phyloP scores from a whole-genome alignment of 371 early-diverging fungal genomes.

The Lichtheimia hyalospora region DNA sequence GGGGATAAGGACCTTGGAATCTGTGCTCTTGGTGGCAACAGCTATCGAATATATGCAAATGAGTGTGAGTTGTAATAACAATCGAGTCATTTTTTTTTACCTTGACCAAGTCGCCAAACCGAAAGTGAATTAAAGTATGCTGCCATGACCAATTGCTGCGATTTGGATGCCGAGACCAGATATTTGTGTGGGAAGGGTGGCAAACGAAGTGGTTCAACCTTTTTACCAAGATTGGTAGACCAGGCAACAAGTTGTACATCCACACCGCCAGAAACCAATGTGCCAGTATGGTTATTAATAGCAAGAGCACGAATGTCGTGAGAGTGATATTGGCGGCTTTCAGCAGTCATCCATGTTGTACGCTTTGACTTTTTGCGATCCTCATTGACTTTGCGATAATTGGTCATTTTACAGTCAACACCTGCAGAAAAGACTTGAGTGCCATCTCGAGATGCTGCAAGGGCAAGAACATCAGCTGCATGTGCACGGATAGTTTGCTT shows the following conservation, averaged over 20 bases:
- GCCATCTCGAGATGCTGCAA: slow-evolving; percentile 67
- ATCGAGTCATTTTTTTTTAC: slow-evolving; percentile 12
- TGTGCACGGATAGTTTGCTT: slow-evolving; percentile 73
- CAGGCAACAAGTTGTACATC: slow-evolving; percentile 74
- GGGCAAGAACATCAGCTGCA: slow-evolving; percentile 85
- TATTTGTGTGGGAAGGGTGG: slow-evolving; percentile 82
- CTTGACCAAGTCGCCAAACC: slow-evolving; percentile 80
- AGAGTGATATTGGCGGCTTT: slow-evolving; percentile 83
- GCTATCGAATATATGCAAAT: slow-evolving; percentile 13
- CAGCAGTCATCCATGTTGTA: slow-evolving; percentile 72
- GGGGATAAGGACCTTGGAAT: slow-evolving; percentile 1
- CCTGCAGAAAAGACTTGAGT: slow-evolving; percentile 81
- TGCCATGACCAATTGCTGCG: slow-evolving; percentile 60
- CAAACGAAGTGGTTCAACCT: slow-evolving; percentile 65
- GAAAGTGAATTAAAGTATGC: slow-evolving; percentile 63
- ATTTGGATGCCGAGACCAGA: slow-evolving; percentile 64
- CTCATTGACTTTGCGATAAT: slow-evolving; percentile 56
- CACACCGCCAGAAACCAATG: slow-evolving; percentile 85
- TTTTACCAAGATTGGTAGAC: slow-evolving; percentile 64
- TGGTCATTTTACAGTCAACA: slow-evolving; percentile 86
- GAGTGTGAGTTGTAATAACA: background rate
- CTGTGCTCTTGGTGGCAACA: slow-evolving; percentile 7
- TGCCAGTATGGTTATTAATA: slow-evolving; percentile 57
- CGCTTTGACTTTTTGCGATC: slow-evolving; percentile 19
- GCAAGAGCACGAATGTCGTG: slow-evolving; percentile 91